Conservation (phyloP, 176 grass and related monocot species). For the Dendrocalamus sinicus region DNA sequence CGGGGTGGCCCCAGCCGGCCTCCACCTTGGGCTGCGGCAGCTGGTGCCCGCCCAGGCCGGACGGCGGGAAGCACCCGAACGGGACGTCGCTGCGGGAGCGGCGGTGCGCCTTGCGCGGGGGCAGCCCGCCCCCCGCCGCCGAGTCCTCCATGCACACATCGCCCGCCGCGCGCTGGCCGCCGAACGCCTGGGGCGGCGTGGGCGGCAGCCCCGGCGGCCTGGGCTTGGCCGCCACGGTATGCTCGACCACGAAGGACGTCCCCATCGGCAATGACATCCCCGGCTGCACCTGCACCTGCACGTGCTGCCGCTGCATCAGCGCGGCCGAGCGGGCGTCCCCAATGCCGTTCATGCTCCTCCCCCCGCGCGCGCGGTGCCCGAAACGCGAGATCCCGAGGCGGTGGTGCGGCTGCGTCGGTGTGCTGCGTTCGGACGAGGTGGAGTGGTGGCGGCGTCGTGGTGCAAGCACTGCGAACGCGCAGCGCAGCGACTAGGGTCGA, state of each 20-base stretch:
- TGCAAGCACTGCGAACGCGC: neutral
- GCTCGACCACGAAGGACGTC: conserved; percentile 1
- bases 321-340: conserved; percentile 53
- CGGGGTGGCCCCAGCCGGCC: conserved; percentile 35
- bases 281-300: conserved; percentile 32
- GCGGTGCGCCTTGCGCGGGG: conserved; percentile 61
- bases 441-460: neutral
- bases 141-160: conserved; percentile 56
- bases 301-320: conserved; percentile 51
- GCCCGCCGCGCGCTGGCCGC: conserved; percentile 29
- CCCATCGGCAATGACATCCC: conserved; percentile 43
- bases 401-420: neutral
- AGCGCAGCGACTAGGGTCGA: neutral
- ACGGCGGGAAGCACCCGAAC: conserved; percentile 62
- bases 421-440: neutral
- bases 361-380: neutral
- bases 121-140: conserved; percentile 24
- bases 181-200: conserved; percentile 48
- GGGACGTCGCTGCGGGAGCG: conserved; percentile 74
- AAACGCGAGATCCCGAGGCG: neutral
- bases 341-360: conserved; percentile 48
- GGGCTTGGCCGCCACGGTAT: conserved; percentile 2
- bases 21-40: conserved; percentile 61
- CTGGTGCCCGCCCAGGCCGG: neutral
- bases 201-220: conserved; percentile 51